Evolutionary conservation across 352 stramenopile genomes (phyloP).

Genomic region (Blastocystis sp.): DNA sequence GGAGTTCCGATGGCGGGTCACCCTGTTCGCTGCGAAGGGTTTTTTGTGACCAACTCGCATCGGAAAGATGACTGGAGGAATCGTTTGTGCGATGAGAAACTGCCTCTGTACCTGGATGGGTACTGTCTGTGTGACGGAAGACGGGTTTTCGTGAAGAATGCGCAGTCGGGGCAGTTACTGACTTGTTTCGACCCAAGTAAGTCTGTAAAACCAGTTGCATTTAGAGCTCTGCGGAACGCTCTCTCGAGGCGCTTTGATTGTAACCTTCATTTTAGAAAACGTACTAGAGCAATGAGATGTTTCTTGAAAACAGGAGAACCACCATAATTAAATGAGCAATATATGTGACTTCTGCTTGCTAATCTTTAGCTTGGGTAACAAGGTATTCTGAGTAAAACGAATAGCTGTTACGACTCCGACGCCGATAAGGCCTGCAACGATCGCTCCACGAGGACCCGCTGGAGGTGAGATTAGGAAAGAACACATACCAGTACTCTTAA

Average conservation of each 20-base stretch:
- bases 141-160: background rate
- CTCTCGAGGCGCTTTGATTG: background rate
- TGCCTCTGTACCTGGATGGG: background rate
- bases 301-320: background rate
- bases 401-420: constrained; percentile 24
- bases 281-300: background rate
- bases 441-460: constrained; percentile 29
- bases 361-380: constrained; percentile 36
- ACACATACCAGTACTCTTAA: constrained; percentile 34
- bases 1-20: background rate
- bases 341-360: constrained; percentile 24
- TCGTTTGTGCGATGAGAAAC: background rate
- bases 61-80: background rate
- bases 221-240: constrained; percentile 2
- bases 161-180: background rate
- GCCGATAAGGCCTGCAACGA: constrained; percentile 24
- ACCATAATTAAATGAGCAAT: constrained; percentile 45
- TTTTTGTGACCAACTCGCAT: background rate
- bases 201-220: no score
- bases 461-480: background rate
- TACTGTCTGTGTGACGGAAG: constrained; percentile 15
- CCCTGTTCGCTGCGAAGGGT: background rate
- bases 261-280: background rate
- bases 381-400: constrained; percentile 38
- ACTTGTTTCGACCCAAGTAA: background rate